These are phyloP conservation scores for Exutisphaerella laricina DNA, from an alignment of 2,329 filamentous ascomycete species.

Conservation along the genomic window DNA sequence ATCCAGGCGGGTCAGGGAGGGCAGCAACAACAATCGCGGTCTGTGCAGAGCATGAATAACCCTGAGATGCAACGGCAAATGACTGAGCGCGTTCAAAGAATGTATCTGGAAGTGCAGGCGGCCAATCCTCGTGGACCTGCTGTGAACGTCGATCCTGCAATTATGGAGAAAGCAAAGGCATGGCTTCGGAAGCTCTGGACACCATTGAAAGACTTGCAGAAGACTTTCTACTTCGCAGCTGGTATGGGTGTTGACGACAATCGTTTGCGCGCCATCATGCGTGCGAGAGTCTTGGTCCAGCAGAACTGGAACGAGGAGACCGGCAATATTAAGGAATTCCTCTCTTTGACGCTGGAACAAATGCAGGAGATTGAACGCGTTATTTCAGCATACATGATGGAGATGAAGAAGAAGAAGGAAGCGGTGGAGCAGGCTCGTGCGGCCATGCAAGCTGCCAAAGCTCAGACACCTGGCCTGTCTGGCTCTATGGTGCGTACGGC, in stretches of 20 bases:
- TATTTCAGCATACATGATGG: slow-evolving; percentile 24
- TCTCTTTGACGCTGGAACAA: slow-evolving; percentile 25
- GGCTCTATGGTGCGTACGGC: slow-evolving; percentile 17
- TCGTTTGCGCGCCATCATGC: slow-evolving; percentile 24
- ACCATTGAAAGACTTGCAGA: slow-evolving; percentile 23
- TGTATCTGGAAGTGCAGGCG: slow-evolving; percentile 21
- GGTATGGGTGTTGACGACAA: slow-evolving; percentile 20
- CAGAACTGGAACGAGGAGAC: slow-evolving; percentile 26
- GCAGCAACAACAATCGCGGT: neutral
- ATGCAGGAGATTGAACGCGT: slow-evolving; percentile 22
- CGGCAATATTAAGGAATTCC: slow-evolving; percentile 26
- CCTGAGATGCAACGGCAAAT: slow-evolving; percentile 4
- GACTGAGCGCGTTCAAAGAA: slow-evolving; percentile 10
- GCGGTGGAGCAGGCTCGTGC: slow-evolving; percentile 11
- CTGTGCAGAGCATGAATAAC: neutral
- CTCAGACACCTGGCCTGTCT: slow-evolving; percentile 12
- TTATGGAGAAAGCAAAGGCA: slow-evolving; percentile 16
- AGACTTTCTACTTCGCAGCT: slow-evolving; percentile 21
- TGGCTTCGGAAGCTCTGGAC: slow-evolving; percentile 26
- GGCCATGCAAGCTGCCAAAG: slow-evolving; percentile 12
- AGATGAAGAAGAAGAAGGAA: slow-evolving; percentile 26
- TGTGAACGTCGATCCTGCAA: slow-evolving; percentile 20
- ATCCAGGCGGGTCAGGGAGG: slow-evolving; percentile 1
- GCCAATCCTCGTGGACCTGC: slow-evolving; percentile 26
- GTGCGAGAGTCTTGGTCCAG: slow-evolving; percentile 23